These are phyloP conservation scores for Ilex aquifolium DNA, from an alignment of 257 asterid genomes.

Conservation along the genomic window DNA sequence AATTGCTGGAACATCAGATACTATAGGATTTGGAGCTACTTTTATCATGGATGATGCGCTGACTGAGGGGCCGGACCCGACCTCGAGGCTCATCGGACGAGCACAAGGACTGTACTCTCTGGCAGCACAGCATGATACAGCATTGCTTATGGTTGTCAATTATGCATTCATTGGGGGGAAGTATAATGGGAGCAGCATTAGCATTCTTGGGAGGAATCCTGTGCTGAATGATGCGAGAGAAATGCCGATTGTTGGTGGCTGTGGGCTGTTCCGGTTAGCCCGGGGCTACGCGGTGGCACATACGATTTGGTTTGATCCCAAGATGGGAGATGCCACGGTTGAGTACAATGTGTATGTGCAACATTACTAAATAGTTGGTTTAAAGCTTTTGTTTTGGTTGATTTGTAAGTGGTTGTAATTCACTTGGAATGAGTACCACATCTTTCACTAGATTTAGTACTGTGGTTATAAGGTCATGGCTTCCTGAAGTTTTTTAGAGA, in stretches of 20 bases:
- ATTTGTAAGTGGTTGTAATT: too few relatives aligned
- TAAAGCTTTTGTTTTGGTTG: too few relatives aligned
- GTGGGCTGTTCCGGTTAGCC: constrained; percentile 36
- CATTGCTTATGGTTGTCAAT: constrained; percentile 62
- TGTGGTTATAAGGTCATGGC: too few relatives aligned
- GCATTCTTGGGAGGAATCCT: constrained; percentile 57
- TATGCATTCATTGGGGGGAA: constrained; percentile 56
- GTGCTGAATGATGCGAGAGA: constrained; percentile 43
- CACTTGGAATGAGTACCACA: too few relatives aligned
- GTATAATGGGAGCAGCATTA: constrained; percentile 67
- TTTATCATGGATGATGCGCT: constrained; percentile 58
- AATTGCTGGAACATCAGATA: constrained; percentile 39
- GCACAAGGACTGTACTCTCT: constrained; percentile 79
- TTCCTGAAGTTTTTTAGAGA: too few relatives aligned
- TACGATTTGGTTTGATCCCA: constrained; percentile 28
- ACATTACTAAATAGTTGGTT: too few relatives aligned
- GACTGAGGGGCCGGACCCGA: constrained; percentile 51
- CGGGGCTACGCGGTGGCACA: constrained; percentile 21
- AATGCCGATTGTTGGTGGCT: constrained; percentile 82
- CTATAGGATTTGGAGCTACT: constrained; percentile 37
- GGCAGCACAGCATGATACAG: constrained; percentile 49
- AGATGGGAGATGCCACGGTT: constrained; percentile 58
- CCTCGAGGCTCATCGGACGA: constrained; percentile 54
- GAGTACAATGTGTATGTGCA: constrained; percentile 43
- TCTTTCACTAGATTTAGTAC: too few relatives aligned